Base-by-base conservation (phyloP, 2,329 filamentous ascomycete species). In the Aspergillus ustus region DNA sequence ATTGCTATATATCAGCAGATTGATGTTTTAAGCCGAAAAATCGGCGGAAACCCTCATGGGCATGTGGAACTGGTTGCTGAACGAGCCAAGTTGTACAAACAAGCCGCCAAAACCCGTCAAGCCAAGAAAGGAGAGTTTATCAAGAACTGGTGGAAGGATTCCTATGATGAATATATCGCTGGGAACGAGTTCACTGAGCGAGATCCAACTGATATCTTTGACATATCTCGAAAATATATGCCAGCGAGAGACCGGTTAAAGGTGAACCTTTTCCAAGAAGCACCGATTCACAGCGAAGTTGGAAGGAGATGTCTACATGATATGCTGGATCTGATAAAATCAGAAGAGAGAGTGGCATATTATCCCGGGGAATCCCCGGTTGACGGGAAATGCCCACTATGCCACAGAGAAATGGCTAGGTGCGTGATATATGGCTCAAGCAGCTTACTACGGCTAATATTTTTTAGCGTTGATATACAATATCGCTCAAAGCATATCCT, bases 121-220 rank as follows among this genome's bases (percentile, higher is more conserved):
- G 29, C n/a, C 2, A 69, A 52, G 52, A 65, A 56, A 43, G 43
- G 45, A 9, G 53, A 62, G 19, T 69, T 64, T 44, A 54, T 68
- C 15, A 19, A 63, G 57, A 46, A 64, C 7, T 71, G 43, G 66
- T 71, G 48, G 63, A 49, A 69, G 50, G 25, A 31, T 13, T 63
- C 25, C 28, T 70, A 71, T 51, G 20, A 66, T 28, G 20, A 69
- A 49, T 70, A 71, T 49, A 49, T 69, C n/a, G 43, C 63, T 44
- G 37, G 63, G 31, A 70, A 69, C 19, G 46, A 66, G 3, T 67
- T 70, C n/a, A 28, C 57, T 1, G 57, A 70, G 46, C 55, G 56
- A 3, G 61, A 71, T 43, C 60, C 15, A 34, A 71, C 57, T 28
- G 20, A 45, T 29, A 49, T 71, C 15, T 67, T 69, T 8, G 17